phyloP scores from a whole-genome alignment of 2,329 filamentous ascomycete species.

The Paramyrothecium sp. region DNA sequence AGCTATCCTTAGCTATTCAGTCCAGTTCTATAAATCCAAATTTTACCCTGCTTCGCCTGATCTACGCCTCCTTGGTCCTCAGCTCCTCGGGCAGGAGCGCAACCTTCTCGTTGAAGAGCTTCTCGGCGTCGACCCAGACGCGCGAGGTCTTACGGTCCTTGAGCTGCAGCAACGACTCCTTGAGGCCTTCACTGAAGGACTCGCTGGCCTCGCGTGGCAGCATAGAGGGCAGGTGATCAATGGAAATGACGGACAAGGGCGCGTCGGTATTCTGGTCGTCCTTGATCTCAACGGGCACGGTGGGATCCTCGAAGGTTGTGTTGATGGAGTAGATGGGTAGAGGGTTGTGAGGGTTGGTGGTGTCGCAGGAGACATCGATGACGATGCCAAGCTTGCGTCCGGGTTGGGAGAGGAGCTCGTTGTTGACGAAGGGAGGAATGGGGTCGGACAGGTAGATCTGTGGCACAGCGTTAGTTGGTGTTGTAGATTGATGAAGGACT shows the following conservation, averaged over 20 bases:
- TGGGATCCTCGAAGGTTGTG: slow-evolving; percentile 88
- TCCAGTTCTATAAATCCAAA: neutral
- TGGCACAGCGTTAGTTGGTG: slow-evolving; percentile 2
- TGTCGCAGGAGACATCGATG: slow-evolving; percentile 77
- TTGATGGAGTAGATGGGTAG: slow-evolving; percentile 82
- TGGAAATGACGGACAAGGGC: slow-evolving; percentile 77
- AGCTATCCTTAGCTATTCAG: neutral
- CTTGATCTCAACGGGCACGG: slow-evolving; percentile 68
- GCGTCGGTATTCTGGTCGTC: slow-evolving; percentile 43
- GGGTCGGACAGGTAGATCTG: slow-evolving; percentile 71
- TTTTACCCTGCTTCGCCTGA: neutral
- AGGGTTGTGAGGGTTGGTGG: slow-evolving; percentile 67
- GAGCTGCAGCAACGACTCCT: slow-evolving; percentile 74
- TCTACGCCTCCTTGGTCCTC: slow-evolving; percentile 14
- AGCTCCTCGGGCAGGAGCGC: slow-evolving; percentile 19
- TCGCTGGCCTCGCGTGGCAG: slow-evolving; percentile 85
- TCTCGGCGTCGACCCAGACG: slow-evolving; percentile 85
- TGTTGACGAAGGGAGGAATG: slow-evolving; percentile 79
- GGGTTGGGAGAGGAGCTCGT: slow-evolving; percentile 60
- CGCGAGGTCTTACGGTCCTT: slow-evolving; percentile 70
- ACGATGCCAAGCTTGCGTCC: slow-evolving; percentile 75
- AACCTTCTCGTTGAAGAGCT: slow-evolving; percentile 82
- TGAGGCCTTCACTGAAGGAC: slow-evolving; percentile 74
- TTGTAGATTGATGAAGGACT: too few relatives aligned
- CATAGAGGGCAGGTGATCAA: slow-evolving; percentile 81